phyloP scores from a whole-genome alignment of 2,329 filamentous ascomycete genomes.

The Diplocarpon mali region DNA sequence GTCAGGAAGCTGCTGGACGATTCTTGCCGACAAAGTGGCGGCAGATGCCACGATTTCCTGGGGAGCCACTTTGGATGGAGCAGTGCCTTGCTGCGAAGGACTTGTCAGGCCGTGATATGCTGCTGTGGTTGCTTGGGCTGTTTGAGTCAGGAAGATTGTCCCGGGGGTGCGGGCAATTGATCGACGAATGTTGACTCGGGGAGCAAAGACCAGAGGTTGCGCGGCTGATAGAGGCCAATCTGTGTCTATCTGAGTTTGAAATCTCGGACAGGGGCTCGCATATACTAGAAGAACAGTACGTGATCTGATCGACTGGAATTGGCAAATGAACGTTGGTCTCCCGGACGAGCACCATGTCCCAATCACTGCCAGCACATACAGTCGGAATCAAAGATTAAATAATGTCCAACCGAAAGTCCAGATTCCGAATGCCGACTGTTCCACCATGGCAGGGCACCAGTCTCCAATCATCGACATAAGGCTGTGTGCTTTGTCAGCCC shows the following conservation, averaged over 20 bases:
- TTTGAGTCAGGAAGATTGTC: not conserved
- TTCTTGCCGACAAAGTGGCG: constrained; percentile 32
- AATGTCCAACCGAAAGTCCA: not conserved
- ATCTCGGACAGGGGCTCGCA: no score
- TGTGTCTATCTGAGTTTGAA: no score
- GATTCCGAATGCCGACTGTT: constrained; percentile 13
- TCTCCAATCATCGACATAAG: not conserved
- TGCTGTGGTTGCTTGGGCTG: not conserved
- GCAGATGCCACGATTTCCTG: constrained; percentile 42
- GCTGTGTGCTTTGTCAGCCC: not conserved
- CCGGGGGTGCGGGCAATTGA: no score
- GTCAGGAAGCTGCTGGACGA: constrained; percentile 43
- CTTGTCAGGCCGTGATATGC: constrained; percentile 2
- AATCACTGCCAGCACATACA: no score
- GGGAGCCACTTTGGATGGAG: constrained; percentile 28
- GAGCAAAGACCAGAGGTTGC: no score
- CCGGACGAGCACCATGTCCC: no score
- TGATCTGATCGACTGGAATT: no score
- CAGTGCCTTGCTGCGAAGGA: constrained; percentile 8
- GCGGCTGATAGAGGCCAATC: no score
- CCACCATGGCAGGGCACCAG: not conserved
- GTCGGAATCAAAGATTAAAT: no score
- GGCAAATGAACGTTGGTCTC: no score
- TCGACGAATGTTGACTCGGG: no score
- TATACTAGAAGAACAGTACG: no score